Base-by-base conservation (phyloP, 2,329 filamentous ascomycete genomes). In the Geosmithia morbida region DNA sequence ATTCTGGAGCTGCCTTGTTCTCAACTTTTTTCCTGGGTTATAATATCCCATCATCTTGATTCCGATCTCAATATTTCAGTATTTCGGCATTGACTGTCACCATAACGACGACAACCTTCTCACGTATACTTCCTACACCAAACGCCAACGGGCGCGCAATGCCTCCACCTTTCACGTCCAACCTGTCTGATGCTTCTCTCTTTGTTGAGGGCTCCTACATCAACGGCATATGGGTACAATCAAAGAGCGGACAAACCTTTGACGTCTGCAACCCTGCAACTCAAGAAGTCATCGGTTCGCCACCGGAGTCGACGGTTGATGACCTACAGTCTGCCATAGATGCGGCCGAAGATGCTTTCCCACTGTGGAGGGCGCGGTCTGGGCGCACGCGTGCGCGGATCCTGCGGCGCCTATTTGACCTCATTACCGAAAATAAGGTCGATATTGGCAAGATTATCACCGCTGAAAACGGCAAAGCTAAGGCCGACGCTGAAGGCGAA, bases 191-290 rank as follows among this genome's bases (percentile, higher is more conserved):
- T 54, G 66, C 66, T 46, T 75, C 73, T 37, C 71, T 88, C 48
- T 72, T 87, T 54, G 48, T 56, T 8, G 53, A 50, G 13, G 85
- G 83, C 61, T 71, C 73, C 48, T 86, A 80, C 58, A 73, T 87
- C 56, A 82, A 87, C 61, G 83, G 83, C 55, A 69, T 85, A 69
- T 88, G 82, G 79, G 73, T 85, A 48, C 69, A 68, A 51, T 80
- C 83, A 16, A 20, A 39, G 30, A 19, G 26, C 3, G 33, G 33
- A 41, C 19, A 44, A 19, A 44, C 33, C 16, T 48, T 48, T 5
- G 22, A 53, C 19, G n/a, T 51, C n/a, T 7, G 26, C 37, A 44
- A 44, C 26, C 43, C 43, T 20, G 43, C 43, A 5, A 44, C 43
- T 2, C 37, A 30, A 13, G 39, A 41, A 33, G 13, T 40, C 33